Conservation (phyloP, 2,329 filamentous ascomycete genomes). For the Aspergillus latus region DNA sequence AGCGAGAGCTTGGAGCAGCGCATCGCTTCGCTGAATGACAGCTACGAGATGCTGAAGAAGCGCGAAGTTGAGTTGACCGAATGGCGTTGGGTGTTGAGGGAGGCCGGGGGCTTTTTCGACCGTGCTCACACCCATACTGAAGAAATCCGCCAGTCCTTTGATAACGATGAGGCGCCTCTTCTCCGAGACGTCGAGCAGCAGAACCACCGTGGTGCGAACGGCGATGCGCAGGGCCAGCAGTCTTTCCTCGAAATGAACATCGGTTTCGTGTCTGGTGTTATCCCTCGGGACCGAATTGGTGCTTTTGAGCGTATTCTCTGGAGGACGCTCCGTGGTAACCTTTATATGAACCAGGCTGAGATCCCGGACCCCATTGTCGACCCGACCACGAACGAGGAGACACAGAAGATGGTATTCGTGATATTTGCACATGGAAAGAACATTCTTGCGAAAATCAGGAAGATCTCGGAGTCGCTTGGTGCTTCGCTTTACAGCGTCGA, state of each 20-base stretch:
- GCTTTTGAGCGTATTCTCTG: slow-evolving; percentile 97
- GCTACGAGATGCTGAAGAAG: slow-evolving; percentile 98
- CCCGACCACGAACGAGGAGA: slow-evolving; percentile 84
- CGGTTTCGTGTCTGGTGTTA: slow-evolving; percentile 95
- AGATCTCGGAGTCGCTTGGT: slow-evolving; percentile 96
- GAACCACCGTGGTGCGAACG: slow-evolving; percentile 58
- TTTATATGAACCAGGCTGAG: slow-evolving; percentile 99
- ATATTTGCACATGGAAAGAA: slow-evolving; percentile 99
- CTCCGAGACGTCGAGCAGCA: slow-evolving; percentile 91
- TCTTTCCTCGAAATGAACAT: slow-evolving; percentile 99
- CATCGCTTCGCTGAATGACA: slow-evolving; percentile 89
- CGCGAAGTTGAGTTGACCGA: slow-evolving; percentile 94
- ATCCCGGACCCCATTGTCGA: slow-evolving; percentile 92
- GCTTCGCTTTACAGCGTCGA: slow-evolving; percentile 96
- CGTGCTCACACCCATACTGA: slow-evolving; percentile 94
- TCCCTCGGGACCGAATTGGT: slow-evolving; percentile 85
- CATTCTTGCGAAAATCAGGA: slow-evolving; percentile 96
- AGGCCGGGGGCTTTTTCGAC: slow-evolving; percentile 97
- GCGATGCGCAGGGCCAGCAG: slow-evolving; percentile 65
- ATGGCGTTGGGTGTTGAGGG: slow-evolving; percentile 96
- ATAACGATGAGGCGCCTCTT: slow-evolving; percentile 87
- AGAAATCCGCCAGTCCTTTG: slow-evolving; percentile 85
- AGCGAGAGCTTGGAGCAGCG: slow-evolving; percentile 91
- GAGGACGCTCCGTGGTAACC: slow-evolving; percentile 92
- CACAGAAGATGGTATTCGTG: slow-evolving; percentile 98